Evolutionary conservation across 805 yeast genomes (phyloP).

Genomic region (Zygosaccharomyces rouxii): DNA sequence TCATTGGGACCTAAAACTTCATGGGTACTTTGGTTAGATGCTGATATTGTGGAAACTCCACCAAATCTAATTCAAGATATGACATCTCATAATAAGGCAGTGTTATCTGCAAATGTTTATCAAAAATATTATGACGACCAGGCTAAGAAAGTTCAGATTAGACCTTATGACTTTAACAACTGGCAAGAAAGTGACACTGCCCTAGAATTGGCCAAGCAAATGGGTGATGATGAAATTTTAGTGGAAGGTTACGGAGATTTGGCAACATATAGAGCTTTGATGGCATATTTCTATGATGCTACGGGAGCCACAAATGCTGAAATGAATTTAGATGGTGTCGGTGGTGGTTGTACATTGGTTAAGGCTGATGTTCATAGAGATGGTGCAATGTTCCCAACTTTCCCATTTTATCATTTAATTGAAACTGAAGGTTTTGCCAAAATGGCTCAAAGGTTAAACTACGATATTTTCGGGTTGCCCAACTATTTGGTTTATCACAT

Average conservation of each 20-base stretch:
- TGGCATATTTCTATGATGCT: conserved; percentile 81
- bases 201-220: conserved; percentile 58
- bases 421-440: conserved; percentile 99
- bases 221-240: conserved; percentile 85
- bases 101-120: conserved; percentile 87
- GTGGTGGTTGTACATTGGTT: conserved; percentile 94
- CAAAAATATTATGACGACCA: conserved; percentile 70
- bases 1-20: conserved; percentile 84
- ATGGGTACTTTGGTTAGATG: conserved; percentile 96
- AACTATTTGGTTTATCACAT: conserved; percentile 89
- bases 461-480: conserved; percentile 88
- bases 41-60: conserved; percentile 91
- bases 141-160: conserved; percentile 49
- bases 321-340: conserved; percentile 93
- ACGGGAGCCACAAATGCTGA: conserved; percentile 59
- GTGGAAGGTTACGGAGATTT: conserved; percentile 93
- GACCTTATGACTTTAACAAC: conserved; percentile 94
- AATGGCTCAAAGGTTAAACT: conserved; percentile 93
- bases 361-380: conserved; percentile 98
- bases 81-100: conserved; percentile 79
- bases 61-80: conserved; percentile 78
- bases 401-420: conserved; percentile 93
- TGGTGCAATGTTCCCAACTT: conserved; percentile 99
- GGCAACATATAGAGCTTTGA: conserved; percentile 89
- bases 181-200: conserved; percentile 91